Conservation (phyloP, 148 eudicot genomes). For the Simmondsia chinensis region DNA sequence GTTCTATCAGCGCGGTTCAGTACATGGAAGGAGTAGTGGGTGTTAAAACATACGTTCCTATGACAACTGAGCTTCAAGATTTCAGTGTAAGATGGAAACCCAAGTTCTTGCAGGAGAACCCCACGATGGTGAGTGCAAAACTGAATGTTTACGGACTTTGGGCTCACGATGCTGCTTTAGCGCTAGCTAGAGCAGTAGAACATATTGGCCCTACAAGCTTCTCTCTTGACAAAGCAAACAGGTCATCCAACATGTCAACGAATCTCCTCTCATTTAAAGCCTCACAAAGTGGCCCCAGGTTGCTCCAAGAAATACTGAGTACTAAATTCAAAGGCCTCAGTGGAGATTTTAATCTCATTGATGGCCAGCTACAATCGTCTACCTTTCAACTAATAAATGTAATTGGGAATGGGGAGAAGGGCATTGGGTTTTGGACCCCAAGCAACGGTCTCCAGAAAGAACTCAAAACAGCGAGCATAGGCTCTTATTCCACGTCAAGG, state of each 20-base stretch:
- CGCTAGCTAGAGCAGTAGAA: constrained; percentile 50
- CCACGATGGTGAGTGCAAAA: constrained; percentile 16
- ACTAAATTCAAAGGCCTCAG: constrained; percentile 40
- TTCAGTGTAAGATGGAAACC: constrained; percentile 36
- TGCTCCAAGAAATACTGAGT: constrained; percentile 21
- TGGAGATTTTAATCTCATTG: constrained; percentile 33
- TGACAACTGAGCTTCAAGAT: constrained; percentile 15
- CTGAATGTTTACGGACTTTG: constrained; percentile 34
- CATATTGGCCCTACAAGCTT: constrained; percentile 8
- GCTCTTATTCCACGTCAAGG: constrained; percentile 8
- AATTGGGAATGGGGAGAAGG: constrained; percentile 22
- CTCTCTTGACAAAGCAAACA: constrained; percentile 10
- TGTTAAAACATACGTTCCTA: constrained; percentile 35
- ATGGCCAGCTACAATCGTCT: constrained; percentile 35
- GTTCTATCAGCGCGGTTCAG: constrained; percentile 22
- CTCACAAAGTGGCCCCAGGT: constrained; percentile 34
- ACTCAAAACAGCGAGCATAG: constrained; percentile 1
- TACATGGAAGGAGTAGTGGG: constrained; percentile 72
- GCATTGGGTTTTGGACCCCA: constrained; percentile 47
- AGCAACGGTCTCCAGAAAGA: constrained; percentile 25
- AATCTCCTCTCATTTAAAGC: constrained; percentile 35
- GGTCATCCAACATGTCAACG: constrained; percentile 8
- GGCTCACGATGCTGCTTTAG: constrained; percentile 52
- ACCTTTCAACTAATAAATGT: constrained; percentile 36
- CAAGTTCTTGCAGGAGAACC: constrained; percentile 27